Evolutionary conservation across 2,329 filamentous ascomycete species (phyloP), one percentile per base, ranked within the genome.

Genomic region (Chaetomium sp.): DNA sequence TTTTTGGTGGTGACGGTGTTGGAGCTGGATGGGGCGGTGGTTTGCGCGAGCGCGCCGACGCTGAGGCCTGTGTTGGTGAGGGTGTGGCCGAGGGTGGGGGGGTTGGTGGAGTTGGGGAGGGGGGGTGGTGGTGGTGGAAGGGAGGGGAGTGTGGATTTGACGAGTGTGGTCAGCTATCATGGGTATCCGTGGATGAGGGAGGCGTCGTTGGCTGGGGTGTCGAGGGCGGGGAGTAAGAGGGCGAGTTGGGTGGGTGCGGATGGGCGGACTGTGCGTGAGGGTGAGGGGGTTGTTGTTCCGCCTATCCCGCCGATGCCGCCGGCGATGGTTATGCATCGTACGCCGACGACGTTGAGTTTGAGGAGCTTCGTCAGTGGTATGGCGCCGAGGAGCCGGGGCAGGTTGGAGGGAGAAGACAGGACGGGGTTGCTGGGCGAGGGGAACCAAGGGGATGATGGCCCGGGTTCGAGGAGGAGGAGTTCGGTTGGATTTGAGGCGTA

Each of bases 1-100:
- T 77, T 77, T 60, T 77, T 76, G 59, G 73, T 76, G 64, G 73
- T 76, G 73, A 77, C 75, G n/a, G 67, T 77, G 4, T 65, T 77
- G 23, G 75, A 77, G 71, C 72, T 74, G 64, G 75, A 77, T 54
- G 67, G 76, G 12, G 75, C 74, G n/a, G 65, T 77, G 13, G 73
- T 77, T 25, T 77, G 75, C 60, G 75, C 75, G 13, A 73, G 74
- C 58, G 75, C 74, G 33, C 75, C 76, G 19, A 75, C 73, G 8
- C 66, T 77, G 45, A 63, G 75, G 35, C 72, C 74, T 0, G 63
- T 76, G 1, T 38, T 76, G 38, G 75, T 71, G 25, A 60, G 67
- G 50, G 16, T 75, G 13, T 74, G 73, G 64, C 74, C 72, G 1
- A 49, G 66, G 29, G 56, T 72, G 9, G 66, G 69, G 10, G 21